Percentiles rank a stretch among this genome's conserved stretches.
These are phyloP conservation scores for Dryas octopetala DNA, from an alignment of 306 rosid species.

Conservation along the genomic window DNA sequence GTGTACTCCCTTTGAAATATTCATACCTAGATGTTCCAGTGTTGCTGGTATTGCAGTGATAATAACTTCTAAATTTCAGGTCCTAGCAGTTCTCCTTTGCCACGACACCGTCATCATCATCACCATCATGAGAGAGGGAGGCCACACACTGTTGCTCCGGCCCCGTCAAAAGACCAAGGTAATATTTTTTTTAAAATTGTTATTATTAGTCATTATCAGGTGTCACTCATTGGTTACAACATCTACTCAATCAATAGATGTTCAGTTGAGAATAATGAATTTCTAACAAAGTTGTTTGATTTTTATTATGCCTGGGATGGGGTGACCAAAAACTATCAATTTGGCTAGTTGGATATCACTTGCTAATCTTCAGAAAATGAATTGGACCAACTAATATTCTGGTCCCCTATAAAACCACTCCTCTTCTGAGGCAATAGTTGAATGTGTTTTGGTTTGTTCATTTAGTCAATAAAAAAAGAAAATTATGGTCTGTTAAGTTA, in stretches of 20 bases:
- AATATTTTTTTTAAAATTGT: conserved; percentile 23
- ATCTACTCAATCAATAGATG: background rate
- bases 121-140: conserved; percentile 34
- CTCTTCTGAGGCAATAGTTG: conserved; percentile 1
- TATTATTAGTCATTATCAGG: background rate
- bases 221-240: background rate
- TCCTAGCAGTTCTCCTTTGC: conserved; percentile 34
- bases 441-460: background rate
- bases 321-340: background rate
- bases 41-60: conserved; percentile 21
- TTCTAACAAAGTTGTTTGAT: background rate
- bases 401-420: background rate
- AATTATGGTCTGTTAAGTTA: background rate
- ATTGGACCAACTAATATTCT: background rate
- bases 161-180: conserved; percentile 74
- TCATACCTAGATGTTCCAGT: conserved; percentile 7
- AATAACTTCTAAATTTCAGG: conserved; percentile 44
- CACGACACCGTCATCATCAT: conserved; percentile 32
- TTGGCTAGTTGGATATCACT: background rate
- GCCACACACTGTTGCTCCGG: conserved; percentile 52
- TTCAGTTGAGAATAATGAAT: conserved; percentile 3
- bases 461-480: background rate
- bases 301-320: background rate
- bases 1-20: conserved; percentile 11
- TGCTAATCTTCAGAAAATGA: background rate